Evolutionary conservation across 208 protist species (phyloP), one percentile per base, ranked within the genome.

Genomic region (Leishmania guyanensis): DNA sequence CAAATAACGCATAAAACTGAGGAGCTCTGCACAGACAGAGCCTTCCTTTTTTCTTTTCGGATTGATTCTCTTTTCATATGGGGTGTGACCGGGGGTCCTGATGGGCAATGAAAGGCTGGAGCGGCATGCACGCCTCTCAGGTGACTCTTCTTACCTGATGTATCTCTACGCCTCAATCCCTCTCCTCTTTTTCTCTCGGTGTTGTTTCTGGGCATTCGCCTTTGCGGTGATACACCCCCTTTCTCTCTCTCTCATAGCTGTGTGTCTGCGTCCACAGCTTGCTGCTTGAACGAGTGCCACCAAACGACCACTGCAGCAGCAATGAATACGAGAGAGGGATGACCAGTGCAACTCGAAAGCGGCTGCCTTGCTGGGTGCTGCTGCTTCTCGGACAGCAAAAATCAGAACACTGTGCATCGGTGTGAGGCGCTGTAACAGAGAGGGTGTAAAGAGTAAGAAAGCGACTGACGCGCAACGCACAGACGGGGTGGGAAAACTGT

Each of bases 31-130:
- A 29, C 51, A 64, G 16, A 43, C 29, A n/a, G 46, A 39, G 60
- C 39, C 78, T 70, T 48, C 36, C n/a, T 51, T 50, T 66, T 36
- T 75, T 72, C 20, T 10, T n/a, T 50, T 64, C 46, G 22, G 60
- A 9, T 78, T 78, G 46, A 9, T 80, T 36, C 26, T 82, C 33
- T 50, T 26, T 71, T 48, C 39, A 71, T 71, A 39, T 48, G 66
- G 39, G 29, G 17, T 48, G 26, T 48, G 66, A 48, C 29, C 36
- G 66, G 8, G 66, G 66, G 66, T 48, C 39, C 8, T 46, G 17
- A 39, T 48, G 66, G 29, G 20, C 39, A 43, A 48, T n/a, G 9
- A 39, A 48, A n/a, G 17, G 29, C 66, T 71, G 10, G 20, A n/a
- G 20, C 20, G 2, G 39, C 69, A 53, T 54, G 69, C 69, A 17